Conservation (phyloP, 805 yeast genomes). For the Blastobotrys attinorum region DNA sequence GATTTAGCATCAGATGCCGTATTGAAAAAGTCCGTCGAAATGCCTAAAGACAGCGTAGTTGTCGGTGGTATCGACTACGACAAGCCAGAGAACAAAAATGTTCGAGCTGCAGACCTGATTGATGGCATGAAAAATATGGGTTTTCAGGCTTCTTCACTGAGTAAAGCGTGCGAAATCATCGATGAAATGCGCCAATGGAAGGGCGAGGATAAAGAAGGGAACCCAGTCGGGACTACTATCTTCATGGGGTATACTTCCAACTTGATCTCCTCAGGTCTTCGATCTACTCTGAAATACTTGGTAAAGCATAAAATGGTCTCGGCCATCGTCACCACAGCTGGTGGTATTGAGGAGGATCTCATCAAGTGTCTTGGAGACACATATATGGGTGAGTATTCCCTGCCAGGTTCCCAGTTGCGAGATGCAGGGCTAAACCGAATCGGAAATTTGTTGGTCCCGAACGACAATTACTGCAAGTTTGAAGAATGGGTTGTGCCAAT, state of each 20-base stretch:
- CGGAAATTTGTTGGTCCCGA: constrained; percentile 94
- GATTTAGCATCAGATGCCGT: constrained; percentile 86
- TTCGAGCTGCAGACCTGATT: constrained; percentile 72
- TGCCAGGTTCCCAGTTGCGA: constrained; percentile 74
- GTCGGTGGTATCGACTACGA: constrained; percentile 91
- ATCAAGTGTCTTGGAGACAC: constrained; percentile 97
- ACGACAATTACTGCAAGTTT: constrained; percentile 93
- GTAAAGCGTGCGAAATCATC: constrained; percentile 86
- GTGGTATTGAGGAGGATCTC: constrained; percentile 96
- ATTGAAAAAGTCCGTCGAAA: constrained; percentile 74
- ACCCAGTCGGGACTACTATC: constrained; percentile 71
- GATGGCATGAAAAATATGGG: constrained; percentile 91
- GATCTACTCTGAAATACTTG: constrained; percentile 81
- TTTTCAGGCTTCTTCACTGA: constrained; percentile 84
- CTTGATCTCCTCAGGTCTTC: constrained; percentile 85
- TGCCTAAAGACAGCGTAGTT: constrained; percentile 68
- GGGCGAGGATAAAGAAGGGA: constrained; percentile 60
- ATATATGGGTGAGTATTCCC: constrained; percentile 80
- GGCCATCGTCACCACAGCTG: constrained; percentile 95
- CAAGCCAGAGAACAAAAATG: constrained; percentile 62
- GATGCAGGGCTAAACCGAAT: constrained; percentile 97
- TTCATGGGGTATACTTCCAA: constrained; percentile 96
- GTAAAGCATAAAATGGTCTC: constrained; percentile 93
- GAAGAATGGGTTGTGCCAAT: constrained; percentile 99
- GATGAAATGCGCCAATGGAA: constrained; percentile 91